phyloP scores from a whole-genome alignment of 1,284 basidiomycete species.

The Cryptococcus sp. region DNA sequence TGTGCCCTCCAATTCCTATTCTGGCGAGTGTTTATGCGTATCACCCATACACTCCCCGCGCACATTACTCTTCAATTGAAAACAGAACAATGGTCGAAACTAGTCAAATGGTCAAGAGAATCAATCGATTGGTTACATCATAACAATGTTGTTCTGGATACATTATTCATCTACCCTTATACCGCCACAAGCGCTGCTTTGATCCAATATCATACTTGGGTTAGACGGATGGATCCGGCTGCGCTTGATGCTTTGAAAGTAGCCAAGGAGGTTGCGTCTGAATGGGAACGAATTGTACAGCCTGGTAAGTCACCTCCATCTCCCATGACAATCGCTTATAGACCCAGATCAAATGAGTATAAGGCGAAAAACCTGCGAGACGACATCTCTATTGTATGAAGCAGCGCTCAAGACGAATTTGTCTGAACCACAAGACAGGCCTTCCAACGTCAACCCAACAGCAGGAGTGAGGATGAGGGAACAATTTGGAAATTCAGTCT shows the following conservation, averaged over 20 bases:
- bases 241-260: constrained; percentile 71
- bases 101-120: constrained; percentile 68
- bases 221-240: constrained; percentile 68
- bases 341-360: constrained; percentile 84
- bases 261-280: constrained; percentile 71
- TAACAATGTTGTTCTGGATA: constrained; percentile 76
- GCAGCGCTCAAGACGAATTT: constrained; percentile 67
- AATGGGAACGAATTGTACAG: constrained; percentile 65
- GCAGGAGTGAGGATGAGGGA: constrained; percentile 48
- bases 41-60: constrained; percentile 77
- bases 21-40: constrained; percentile 92
- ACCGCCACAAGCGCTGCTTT: constrained; percentile 84
- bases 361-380: constrained; percentile 73
- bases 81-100: constrained; percentile 68
- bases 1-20: constrained; percentile 70
- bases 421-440: constrained; percentile 18
- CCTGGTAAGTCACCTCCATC: constrained; percentile 27
- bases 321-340: neutral
- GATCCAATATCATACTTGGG: constrained; percentile 92
- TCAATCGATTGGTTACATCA: constrained; percentile 84
- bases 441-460: constrained; percentile 49
- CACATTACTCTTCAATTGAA: constrained; percentile 80
- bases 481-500: constrained; percentile 28
- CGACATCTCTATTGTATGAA: constrained; percentile 85
- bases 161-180: constrained; percentile 80